Evolutionary conservation across 2,329 filamentous ascomycete species (phyloP), one percentile per base, ranked within the genome.

Genomic region (Ambrosiella beaveri): DNA sequence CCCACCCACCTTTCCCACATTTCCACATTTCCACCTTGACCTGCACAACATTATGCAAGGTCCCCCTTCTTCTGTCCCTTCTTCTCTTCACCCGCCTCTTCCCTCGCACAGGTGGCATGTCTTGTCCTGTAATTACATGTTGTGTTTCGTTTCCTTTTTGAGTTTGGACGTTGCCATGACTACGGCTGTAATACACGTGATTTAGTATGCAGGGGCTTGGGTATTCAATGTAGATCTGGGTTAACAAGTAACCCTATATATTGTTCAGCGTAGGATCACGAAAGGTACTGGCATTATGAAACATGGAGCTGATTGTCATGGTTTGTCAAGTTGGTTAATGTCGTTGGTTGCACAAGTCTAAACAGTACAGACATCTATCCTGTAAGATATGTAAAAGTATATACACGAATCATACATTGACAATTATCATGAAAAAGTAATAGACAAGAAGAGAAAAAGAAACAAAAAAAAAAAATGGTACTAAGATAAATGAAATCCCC

Each of bases 381-480:
- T 27, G 27, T 27, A 27, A 27, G 27, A 27, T 27, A 27, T 27
- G 27, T 41, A 41, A 11, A 53, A 12, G 9, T 36, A 13, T 54
- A 15, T 53, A 9, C 13, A 54, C 19, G 13, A 11, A 27, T 36
- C 50, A 54, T 9, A 41, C 13, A 54, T 41, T 12, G 40, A 15
- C n/a, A 39, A 40, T 41, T 41, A 41, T 41, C n/a, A 41, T 41
- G 40, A 12, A 11, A 5, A 41, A 41, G 5, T 41, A 41, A 49
- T 19, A 49, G 3, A 13, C 15, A 11, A 47, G 7, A 11, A 47
- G 7, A 40, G 40, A 54, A 37, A 54, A 38, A 37, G 35, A 53
- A 17, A 58, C 40, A 19, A 39, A 56, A 54, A 17, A 40, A 40
- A 52, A 60, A 51, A 57, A 12, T 27, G 41, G 36, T 15, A 35